Evolutionary conservation across 306 rosid genomes (phyloP).

Genomic region (Gynostemma pentaphyllum): DNA sequence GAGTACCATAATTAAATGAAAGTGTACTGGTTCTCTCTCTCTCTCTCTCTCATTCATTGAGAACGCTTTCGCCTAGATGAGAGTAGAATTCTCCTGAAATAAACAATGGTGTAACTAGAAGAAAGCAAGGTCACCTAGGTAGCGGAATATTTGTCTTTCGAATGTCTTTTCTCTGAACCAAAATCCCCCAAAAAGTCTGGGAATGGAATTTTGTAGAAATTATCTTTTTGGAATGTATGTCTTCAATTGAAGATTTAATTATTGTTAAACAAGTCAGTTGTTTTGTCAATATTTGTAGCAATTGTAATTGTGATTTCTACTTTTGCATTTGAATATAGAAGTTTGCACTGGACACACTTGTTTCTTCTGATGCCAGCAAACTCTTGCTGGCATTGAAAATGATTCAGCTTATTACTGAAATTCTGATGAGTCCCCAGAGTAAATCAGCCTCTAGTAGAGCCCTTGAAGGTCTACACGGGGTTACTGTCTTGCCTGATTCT

Average conservation of each 20-base stretch:
- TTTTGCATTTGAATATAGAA: constrained; percentile 4
- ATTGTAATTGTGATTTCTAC: not conserved
- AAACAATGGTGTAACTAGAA: not conserved
- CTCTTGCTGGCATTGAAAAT: constrained; percentile 50
- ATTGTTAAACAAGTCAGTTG: not conserved
- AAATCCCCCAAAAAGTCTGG: not conserved
- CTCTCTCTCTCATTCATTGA: not conserved
- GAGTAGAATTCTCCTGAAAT: not conserved
- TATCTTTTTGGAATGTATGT: not conserved
- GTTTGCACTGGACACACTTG: constrained; percentile 15
- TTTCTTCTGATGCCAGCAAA: constrained; percentile 52
- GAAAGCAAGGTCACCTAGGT: not conserved
- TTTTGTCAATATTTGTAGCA: not conserved
- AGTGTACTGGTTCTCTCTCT: not conserved
- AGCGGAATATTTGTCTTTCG: not conserved
- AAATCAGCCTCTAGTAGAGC: constrained; percentile 28
- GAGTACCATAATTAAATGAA: not conserved
- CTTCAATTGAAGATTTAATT: not conserved
- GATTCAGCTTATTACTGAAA: constrained; percentile 12
- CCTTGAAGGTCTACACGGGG: constrained; percentile 75
- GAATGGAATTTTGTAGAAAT: not conserved
- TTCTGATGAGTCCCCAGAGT: constrained; percentile 37
- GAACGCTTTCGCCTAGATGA: no score
- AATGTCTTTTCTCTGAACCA: not conserved
- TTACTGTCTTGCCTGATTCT: constrained; percentile 47